These are phyloP conservation scores for Aspergillus cejpii DNA, from an alignment of 2,329 filamentous ascomycete species.

Conservation along the genomic window DNA sequence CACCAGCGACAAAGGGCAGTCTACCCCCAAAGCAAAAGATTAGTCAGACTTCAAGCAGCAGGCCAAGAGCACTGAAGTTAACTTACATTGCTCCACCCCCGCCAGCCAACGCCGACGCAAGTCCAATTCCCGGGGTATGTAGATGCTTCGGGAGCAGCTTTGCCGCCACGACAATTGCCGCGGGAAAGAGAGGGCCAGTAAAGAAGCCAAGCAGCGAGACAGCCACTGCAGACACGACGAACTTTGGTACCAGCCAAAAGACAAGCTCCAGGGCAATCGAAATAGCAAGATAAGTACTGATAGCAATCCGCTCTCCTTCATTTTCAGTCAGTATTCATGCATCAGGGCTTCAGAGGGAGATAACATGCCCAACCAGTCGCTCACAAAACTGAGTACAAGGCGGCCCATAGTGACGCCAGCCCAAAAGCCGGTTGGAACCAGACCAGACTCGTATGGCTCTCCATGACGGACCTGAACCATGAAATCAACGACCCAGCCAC, in stretches of 20 bases:
- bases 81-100: constrained; percentile 54
- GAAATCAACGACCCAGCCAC: constrained; percentile 68
- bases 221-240: constrained; percentile 52
- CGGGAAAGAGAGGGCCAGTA: constrained; percentile 65
- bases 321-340: constrained; percentile 21
- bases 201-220: constrained; percentile 61
- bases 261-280: constrained; percentile 58
- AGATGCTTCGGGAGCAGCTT: constrained; percentile 62
- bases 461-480: constrained; percentile 66
- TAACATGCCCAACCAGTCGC: constrained; percentile 53
- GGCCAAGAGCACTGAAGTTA: not conserved
- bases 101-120: constrained; percentile 65
- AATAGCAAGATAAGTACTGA: constrained; percentile 54
- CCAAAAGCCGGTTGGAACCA: constrained; percentile 70
- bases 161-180: constrained; percentile 60
- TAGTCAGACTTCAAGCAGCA: not conserved
- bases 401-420: constrained; percentile 66
- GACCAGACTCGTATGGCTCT: constrained; percentile 57
- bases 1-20: constrained; percentile 61
- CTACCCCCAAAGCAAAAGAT: not conserved
- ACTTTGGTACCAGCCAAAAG: constrained; percentile 69
- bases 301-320: constrained; percentile 60
- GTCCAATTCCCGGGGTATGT: constrained; percentile 66
- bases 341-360: constrained; percentile 56
- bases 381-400: constrained; percentile 57